phyloP scores from a whole-genome alignment of 1,284 basidiomycete genomes.

The Pyrrhoderma lamaoense region DNA sequence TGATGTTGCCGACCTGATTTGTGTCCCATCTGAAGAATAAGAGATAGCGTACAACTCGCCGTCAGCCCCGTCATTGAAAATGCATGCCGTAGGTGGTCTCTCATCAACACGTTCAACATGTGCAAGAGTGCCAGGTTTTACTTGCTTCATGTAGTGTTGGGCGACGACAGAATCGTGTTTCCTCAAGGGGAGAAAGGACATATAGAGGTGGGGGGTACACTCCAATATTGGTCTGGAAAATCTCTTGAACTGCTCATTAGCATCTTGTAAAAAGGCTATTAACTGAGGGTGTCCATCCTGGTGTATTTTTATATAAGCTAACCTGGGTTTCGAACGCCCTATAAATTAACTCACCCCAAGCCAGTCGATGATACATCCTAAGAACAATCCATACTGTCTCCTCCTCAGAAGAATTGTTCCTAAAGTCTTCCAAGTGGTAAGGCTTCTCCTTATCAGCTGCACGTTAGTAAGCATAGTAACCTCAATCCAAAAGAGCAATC shows the following conservation, averaged over 20 bases:
- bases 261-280: too few relatives aligned
- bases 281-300: not conserved
- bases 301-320: not conserved
- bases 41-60: not conserved
- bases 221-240: not conserved
- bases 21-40: not conserved
- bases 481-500: conserved; percentile 26
- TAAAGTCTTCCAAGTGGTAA: not conserved
- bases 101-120: too few relatives aligned
- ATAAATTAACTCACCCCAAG: too few relatives aligned
- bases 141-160: not conserved
- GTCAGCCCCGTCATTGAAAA: not conserved
- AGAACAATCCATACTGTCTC: not conserved
- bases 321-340: too few relatives aligned
- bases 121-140: too few relatives aligned
- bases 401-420: not conserved
- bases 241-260: not conserved
- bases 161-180: not conserved
- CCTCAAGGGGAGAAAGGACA: not conserved
- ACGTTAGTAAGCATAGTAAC: conserved; percentile 22
- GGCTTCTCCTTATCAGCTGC: too few relatives aligned
- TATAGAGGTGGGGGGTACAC: not conserved
- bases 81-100: not conserved
- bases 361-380: not conserved
- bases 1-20: too few relatives aligned